Evolutionary conservation across 78 protist species (phyloP).

Genomic region (Protostelium mycophagum): DNA sequence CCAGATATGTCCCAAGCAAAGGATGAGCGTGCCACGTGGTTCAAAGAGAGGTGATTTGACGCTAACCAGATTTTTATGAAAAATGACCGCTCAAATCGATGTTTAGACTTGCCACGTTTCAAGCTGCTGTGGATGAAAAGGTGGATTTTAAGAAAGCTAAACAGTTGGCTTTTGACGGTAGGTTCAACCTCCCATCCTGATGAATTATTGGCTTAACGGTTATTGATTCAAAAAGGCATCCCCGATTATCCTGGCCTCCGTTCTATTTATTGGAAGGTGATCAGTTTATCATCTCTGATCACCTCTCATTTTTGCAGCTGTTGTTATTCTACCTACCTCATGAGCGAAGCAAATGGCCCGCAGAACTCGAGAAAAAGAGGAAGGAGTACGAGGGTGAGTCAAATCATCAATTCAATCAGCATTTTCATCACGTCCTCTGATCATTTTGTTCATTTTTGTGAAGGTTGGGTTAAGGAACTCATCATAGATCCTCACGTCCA

Average conservation of each 20-base stretch:
- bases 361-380: conserved; percentile 14
- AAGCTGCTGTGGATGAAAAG: not conserved
- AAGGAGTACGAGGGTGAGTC: conserved; percentile 2
- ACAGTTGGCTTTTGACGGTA: not conserved
- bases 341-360: conserved; percentile 23
- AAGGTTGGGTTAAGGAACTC: conserved; percentile 35
- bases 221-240: conserved; percentile 59
- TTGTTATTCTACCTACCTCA: conserved; percentile 42
- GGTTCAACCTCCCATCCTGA: not conserved
- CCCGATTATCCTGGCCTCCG: conserved; percentile 61
- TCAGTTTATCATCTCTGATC: not conserved
- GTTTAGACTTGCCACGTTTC: not conserved
- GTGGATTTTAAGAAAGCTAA: not conserved
- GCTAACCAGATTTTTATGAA: not conserved
- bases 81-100: not conserved
- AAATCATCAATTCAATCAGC: not conserved
- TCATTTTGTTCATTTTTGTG: too few species aligned
- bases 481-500: conserved; percentile 43
- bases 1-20: not conserved
- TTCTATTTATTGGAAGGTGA: conserved; percentile 64
- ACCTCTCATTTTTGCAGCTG: conserved; percentile 14
- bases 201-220: too few species aligned
- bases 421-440: too few species aligned
- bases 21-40: not conserved
- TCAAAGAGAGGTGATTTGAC: not conserved